These are phyloP conservation scores for Colletotrichum truncatum DNA, from an alignment of 2,329 filamentous ascomycete species.

Conservation along the genomic window DNA sequence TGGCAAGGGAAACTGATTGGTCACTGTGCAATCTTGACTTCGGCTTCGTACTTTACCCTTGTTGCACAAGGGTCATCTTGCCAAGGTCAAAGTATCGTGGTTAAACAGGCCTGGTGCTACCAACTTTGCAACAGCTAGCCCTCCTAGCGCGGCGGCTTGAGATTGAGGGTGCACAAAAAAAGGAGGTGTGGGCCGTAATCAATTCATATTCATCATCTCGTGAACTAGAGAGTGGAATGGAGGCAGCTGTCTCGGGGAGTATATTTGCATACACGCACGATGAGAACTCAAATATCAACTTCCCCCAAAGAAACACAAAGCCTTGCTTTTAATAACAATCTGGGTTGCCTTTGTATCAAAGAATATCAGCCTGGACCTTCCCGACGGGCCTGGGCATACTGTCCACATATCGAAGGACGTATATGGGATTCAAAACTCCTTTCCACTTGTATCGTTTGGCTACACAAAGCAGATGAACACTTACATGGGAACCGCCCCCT, in stretches of 20 bases:
- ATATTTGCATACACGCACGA: not conserved
- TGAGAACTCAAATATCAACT: not conserved
- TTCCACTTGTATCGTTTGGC: not conserved
- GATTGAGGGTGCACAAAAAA: slow-evolving; percentile 9
- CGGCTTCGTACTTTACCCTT: not conserved
- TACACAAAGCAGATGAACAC: slow-evolving; percentile 7
- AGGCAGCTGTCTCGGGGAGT: not conserved
- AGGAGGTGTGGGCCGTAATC: slow-evolving; percentile 10
- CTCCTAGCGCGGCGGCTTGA: not conserved
- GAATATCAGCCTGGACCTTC: not conserved
- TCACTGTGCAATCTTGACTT: not conserved
- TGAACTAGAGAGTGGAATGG: not conserved
- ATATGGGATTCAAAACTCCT: not conserved
- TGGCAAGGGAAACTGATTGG: not conserved
- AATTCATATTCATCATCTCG: not conserved
- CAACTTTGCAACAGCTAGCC: not conserved
- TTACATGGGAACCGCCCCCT: slow-evolving; percentile 23
- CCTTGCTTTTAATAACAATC: not conserved
- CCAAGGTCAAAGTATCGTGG: not conserved
- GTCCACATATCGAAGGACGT: not conserved
- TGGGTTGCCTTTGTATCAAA: not conserved
- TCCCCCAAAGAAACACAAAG: not conserved
- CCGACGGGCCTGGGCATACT: not conserved
- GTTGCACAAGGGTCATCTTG: not conserved
- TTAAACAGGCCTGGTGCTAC: not conserved